Conservation (phyloP, 306 rosid genomes). For the Nissolia schottii region DNA sequence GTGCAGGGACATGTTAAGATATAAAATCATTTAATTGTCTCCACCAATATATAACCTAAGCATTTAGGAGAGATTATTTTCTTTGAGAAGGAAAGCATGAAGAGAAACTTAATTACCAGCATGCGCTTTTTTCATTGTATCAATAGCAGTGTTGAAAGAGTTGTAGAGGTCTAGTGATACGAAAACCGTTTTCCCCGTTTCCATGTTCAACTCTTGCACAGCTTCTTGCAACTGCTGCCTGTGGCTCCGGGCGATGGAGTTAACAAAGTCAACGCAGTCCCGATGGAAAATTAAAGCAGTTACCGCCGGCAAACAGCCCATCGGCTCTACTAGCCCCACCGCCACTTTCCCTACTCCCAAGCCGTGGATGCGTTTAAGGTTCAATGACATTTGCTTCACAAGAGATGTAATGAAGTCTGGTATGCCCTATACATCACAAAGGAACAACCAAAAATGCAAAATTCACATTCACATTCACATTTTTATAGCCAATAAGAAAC, state of each 20-base stretch:
- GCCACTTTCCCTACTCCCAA: slow-evolving; percentile 36
- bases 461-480: neutral
- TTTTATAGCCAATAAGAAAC: too few relatives aligned
- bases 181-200: slow-evolving; percentile 15
- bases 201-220: slow-evolving; percentile 21
- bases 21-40: too few relatives aligned
- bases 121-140: neutral
- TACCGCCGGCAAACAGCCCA: slow-evolving; percentile 40
- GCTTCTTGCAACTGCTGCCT: slow-evolving; percentile 27
- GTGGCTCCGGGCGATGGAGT: slow-evolving; percentile 32
- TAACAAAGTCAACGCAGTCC: neutral
- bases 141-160: slow-evolving; percentile 23
- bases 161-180: slow-evolving; percentile 37
- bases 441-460: neutral
- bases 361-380: slow-evolving; percentile 35
- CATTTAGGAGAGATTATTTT: too few relatives aligned
- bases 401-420: slow-evolving; percentile 15
- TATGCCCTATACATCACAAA: slow-evolving; percentile 29
- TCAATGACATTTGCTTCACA: slow-evolving; percentile 27
- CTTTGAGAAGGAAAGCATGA: neutral
- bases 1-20: too few relatives aligned
- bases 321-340: slow-evolving; percentile 39
- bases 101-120: slow-evolving; percentile 11
- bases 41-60: too few relatives aligned
- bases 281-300: neutral